Evolutionary conservation across 2,329 filamentous ascomycete species (phyloP), one percentile per base, ranked within the genome.

Genomic region (Fusarium papillatum): DNA sequence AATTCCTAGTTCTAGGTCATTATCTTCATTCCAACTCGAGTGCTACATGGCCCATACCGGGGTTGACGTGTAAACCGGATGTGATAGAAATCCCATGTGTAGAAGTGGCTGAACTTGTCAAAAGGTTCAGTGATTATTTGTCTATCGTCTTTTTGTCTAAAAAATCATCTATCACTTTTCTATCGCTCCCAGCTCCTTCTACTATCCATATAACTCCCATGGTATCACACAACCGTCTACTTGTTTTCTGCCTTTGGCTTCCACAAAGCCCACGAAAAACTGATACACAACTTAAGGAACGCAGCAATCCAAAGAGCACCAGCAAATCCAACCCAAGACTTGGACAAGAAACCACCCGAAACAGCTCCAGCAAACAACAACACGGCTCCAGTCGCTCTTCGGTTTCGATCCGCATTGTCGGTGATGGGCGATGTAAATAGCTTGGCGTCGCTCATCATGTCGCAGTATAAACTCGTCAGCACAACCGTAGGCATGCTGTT

Each of bases 281-380:
- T 69, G 2, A 80, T 78, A n/a, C 71, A 68, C 26, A 74, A 4
- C 71, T 80, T 80, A 8, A 80, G 64, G 29, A 80, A 80, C 9
- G 78, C 68, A 1, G 79, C 79, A 36, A 80, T 80, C 79, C 79
- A 80, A 2, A 80, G 73, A n/a, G 78, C 70, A 5, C 79, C 79
- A 2, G 79, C 74, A 4, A 80, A 80, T 0, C 79, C 79, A 39
- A 66, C 75, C 79, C 79, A 80, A 0, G 77, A 80, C 72, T 80
- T 79, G 66, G 75, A 78, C 55, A 80, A n/a, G 50, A 80, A 80
- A 5, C 79, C 79, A 60, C 79, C 79, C 1, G 71, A 43, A 17
- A 80, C 69, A 11, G 79, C 76, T 4, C 79, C 79, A 0, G 72
- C 71, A 14, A 80, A 79, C 8, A 80, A 39, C 16, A 80, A 36